Conservation (phyloP, 2,329 filamentous ascomycete species). For the Cryphonectria carpinicola region DNA sequence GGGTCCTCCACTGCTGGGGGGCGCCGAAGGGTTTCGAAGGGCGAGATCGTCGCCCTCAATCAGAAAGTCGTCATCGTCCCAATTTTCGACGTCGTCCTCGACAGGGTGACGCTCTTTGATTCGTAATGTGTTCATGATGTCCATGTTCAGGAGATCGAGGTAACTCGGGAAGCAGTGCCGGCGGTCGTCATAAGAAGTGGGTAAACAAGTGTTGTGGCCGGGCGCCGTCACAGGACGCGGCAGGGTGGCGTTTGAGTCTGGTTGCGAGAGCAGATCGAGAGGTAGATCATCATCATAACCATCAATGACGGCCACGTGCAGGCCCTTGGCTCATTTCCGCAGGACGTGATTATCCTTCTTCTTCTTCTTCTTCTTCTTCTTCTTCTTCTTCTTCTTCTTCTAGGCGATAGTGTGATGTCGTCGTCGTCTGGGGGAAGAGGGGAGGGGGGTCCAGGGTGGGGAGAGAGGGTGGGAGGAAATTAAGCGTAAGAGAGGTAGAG, state of each 20-base stretch:
- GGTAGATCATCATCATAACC: slow-evolving; percentile 26
- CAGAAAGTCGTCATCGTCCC: slow-evolving; percentile 77
- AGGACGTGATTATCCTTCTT: not conserved
- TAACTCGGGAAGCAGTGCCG: slow-evolving; percentile 29
- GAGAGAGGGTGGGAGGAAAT: not conserved
- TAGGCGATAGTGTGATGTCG: slow-evolving; percentile 12
- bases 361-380: not conserved
- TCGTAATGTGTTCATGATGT: slow-evolving; percentile 57
- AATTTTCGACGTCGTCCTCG: slow-evolving; percentile 71
- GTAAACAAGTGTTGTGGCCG: slow-evolving; percentile 3
- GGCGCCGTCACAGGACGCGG: slow-evolving; percentile 21
- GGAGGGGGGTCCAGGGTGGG: no score
- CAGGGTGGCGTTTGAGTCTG: slow-evolving; percentile 15
- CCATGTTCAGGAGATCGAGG: slow-evolving; percentile 19
- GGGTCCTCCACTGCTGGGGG: slow-evolving; percentile 47
- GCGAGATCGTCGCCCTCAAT: slow-evolving; percentile 70
- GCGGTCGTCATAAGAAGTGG: slow-evolving; percentile 12
- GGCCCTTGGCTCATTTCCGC: slow-evolving; percentile 22
- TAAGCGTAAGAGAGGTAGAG: not conserved
- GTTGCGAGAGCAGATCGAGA: slow-evolving; percentile 16
- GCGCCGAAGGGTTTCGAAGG: slow-evolving; percentile 55
- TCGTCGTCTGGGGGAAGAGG: not conserved
- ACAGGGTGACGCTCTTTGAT: slow-evolving; percentile 58
- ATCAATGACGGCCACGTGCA: slow-evolving; percentile 18
- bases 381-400: not conserved